Base-by-base conservation (phyloP, 495 filamentous ascomycete genomes). In the Aspergillus kassunensis region DNA sequence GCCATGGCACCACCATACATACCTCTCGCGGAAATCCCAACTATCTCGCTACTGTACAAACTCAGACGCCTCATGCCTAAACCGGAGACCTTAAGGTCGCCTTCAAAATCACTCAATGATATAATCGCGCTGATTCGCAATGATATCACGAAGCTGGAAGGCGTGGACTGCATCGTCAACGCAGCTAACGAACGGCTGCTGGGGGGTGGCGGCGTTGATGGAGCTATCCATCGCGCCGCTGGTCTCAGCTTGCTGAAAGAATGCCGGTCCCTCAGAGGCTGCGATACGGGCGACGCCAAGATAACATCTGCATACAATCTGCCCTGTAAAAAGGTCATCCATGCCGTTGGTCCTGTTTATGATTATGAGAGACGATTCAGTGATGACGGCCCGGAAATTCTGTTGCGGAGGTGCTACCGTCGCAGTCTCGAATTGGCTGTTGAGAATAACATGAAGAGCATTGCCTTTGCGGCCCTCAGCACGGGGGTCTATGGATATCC, bases 401-500 rank as follows among this genome's bases (percentile, higher is more conserved):
- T 83, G 40, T 74, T 95, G 34, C 67, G 70, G 43, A 69, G 80
- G 12, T 96, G 90, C 69, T 98, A 98, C 64, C 73, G 74, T 11
- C 80, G 70, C n/a, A 85, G 83, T 54, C 65, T 97, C 49, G 71
- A 90, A 60, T 63, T 91, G 15, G 90, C 89, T 3, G 83, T 82
- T 0, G 74, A 84, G 33, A 74, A 85, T 48, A 70, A 73, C 0
- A 77, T 85, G 57, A 80, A 75, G 59, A 86, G 78, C 43, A 80
- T 98, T 48, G 93, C 90, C 0, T 97, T 98, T 60, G 78, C 80
- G 20, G 84, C 82, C 29, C 69, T 98, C 43, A 93, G 89, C 58
- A 96, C 92, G 9, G 93, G 93, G 1, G 63, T 95, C 0, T 97
- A 95, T 64, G 90, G 90, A 6, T 98, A 95, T 63, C 92, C 91